Base-by-base conservation (phyloP, 2,329 filamentous ascomycete genomes). In the Fusarium sp. region DNA sequence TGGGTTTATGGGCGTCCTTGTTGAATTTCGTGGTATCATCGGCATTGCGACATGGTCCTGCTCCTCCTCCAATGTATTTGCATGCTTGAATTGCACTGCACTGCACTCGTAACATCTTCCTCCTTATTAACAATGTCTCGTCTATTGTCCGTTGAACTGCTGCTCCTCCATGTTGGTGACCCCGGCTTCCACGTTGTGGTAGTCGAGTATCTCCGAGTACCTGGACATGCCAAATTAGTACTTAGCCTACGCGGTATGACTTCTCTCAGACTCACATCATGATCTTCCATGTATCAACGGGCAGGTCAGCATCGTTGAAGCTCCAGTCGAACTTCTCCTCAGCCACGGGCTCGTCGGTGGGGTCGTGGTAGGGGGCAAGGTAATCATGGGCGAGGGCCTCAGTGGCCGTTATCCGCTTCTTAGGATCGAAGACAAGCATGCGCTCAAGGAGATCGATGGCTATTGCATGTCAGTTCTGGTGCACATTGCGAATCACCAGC, bases 271-370 rank as follows among this genome's bases (percentile, higher is more conserved):
- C 93, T 81, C 88, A 98, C 97, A 99, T 99, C 97, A 98, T 99
- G 82, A 99, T 98, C 87, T 99, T 99, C 97, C 97, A 99, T n/a
- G 95, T 98, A 82, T 99, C 97, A 60, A 98, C 95, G 1, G 97
- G 96, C 66, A 99, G 87, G 81, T 99, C 97, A 57, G 96, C 97
- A 79, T 99, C 97, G 83, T 98, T 98, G 86, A 99, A 99, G 63
- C 95, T 98, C 97, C 97, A 99, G 83, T 99, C 97, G 80, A 99
- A 99, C 86, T 98, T 98, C 87, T 98, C 95, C 71, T 98, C 94
- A 25, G 97, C 94, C 17, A 95, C 92, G 2, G 97, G 97, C 87
- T 99, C 97, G 80, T 99, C 97, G 52, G 94, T 97, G 10, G 97
- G 95, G 82, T 99, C 97, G 85, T 99, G 97, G 87, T 99, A 99